Conservation (phyloP, 1,284 basidiomycete genomes). For the Cutaneotrichosporon dermatis region DNA sequence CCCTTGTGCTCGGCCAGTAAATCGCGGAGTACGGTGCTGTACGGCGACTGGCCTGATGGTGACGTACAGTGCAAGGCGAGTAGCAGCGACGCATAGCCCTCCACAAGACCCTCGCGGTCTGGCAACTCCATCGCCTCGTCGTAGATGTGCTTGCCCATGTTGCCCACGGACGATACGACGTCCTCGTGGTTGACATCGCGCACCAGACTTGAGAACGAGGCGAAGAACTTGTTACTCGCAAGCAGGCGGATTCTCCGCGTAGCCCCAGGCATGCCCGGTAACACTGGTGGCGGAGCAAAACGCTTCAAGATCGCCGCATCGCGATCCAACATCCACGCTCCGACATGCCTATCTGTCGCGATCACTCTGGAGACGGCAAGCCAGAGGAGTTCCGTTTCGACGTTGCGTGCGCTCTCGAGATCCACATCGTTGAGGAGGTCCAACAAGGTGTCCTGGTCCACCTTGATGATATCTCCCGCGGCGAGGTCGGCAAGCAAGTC, state of each 20-base stretch:
- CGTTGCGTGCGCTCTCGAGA: constrained; percentile 14
- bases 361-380: constrained; percentile 26
- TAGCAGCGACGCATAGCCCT: constrained; percentile 18
- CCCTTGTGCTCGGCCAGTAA: constrained; percentile 3
- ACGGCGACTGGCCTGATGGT: neutral
- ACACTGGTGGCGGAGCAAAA: constrained; percentile 29
- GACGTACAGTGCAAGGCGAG: constrained; percentile 20
- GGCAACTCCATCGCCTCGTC: neutral
- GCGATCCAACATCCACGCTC: constrained; percentile 28
- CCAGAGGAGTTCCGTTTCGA: constrained; percentile 41
- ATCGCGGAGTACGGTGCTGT: neutral
- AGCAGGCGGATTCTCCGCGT: constrained; percentile 28
- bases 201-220: constrained; percentile 22
- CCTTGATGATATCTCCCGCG: constrained; percentile 27
- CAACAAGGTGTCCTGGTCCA: constrained; percentile 22
- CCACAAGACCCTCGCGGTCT: constrained; percentile 14
- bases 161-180: constrained; percentile 5
- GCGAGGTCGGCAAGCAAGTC: constrained; percentile 27
- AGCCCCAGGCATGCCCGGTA: constrained; percentile 30
- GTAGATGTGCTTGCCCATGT: constrained; percentile 8
- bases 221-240: constrained; percentile 21
- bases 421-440: constrained; percentile 17
- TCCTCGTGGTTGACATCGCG: constrained; percentile 8
- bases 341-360: constrained; percentile 15
- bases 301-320: constrained; percentile 23